Evolutionary conservation across 2,329 filamentous ascomycete genomes (phyloP), one percentile per base, ranked within the genome.

Genomic region (Ascocoryne sarcoides): DNA sequence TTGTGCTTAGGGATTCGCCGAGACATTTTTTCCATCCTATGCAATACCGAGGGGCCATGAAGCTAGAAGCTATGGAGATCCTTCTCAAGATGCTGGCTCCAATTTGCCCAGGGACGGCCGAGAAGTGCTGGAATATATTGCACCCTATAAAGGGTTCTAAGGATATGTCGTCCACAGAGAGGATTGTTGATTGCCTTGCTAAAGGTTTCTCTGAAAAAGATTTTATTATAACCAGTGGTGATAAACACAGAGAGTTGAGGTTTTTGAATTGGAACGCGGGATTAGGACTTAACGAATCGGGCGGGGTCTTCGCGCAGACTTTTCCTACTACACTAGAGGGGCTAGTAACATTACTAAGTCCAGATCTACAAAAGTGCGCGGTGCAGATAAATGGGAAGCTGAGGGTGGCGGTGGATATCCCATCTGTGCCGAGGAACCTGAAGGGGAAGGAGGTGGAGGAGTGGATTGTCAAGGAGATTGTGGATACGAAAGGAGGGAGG

Each of bases 351-450:
- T 55, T 73, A 49, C 60, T 80, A 49, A 63, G 71, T 52, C 62
- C 70, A 39, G 61, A 68, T 47, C 66, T 62, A 47, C 62, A 71
- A 58, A 65, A 60, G 3, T 83, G 78, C 48, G 81, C 81, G 0
- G 78, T 94, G 12, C 82, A 88, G 55, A 64, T 93, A 46, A 87
- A 93, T 55, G 86, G 87, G n/a, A 88, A 82, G 60, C 62, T 84
- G 47, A 77, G 76, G 28, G 81, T 81, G 46, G 75, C 75, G 1
- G 70, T 82, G n/a, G 67, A 79, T 2, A 76, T 92, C 17, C 69
- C 75, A 1, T 68, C 69, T 19, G 65, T 70, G 32, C 60, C 70
- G 3, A 54, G 56, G 0, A 60, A 60, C 1, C 53, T 75, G 18
- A 51, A 59, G 18, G 65, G 59, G 9, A 61, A 68, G 2, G 63